Conservation (phyloP, 768 basidiomycete genomes). For the Trametes sanguinea region DNA sequence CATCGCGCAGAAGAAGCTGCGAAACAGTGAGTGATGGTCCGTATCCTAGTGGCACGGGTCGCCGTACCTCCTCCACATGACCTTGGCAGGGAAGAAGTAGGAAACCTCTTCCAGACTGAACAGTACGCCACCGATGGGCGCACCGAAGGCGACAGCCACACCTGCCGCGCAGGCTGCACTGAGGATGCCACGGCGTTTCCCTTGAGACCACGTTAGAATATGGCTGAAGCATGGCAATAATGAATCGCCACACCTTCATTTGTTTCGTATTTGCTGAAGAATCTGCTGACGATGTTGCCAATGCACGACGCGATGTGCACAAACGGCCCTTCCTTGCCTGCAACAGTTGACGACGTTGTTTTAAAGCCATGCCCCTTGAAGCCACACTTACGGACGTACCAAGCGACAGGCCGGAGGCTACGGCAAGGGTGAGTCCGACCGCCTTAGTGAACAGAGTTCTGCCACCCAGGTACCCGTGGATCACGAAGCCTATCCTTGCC, state of each 20-base stretch:
- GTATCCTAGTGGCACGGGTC: background rate
- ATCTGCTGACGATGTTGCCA: conserved; percentile 89
- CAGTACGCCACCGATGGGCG: conserved; percentile 90
- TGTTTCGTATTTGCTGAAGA: conserved; percentile 86
- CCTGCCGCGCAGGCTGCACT: conserved; percentile 97
- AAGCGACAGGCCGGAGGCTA: conserved; percentile 88
- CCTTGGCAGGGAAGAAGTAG: conserved; percentile 96
- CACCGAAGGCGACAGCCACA: conserved; percentile 96
- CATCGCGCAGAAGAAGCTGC: conserved; percentile 96
- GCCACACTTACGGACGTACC: conserved; percentile 43
- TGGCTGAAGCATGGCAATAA: background rate
- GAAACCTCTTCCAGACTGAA: conserved; percentile 96
- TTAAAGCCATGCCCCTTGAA: background rate
- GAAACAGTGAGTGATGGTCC: conserved; percentile 33
- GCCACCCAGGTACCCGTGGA: conserved; percentile 93
- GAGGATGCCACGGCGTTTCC: conserved; percentile 90
- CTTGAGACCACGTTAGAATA: conserved; percentile 40
- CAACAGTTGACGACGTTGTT: background rate
- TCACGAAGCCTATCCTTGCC: conserved; percentile 74
- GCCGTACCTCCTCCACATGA: conserved; percentile 89
- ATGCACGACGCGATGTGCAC: conserved; percentile 93
- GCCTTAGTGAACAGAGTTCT: conserved; percentile 89
- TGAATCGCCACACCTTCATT: conserved; percentile 69
- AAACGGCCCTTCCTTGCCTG: conserved; percentile 74
- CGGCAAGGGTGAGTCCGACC: conserved; percentile 84